Evolutionary conservation across 2,329 filamentous ascomycete genomes (phyloP).

Genomic region (Neocucurbitaria cava): DNA sequence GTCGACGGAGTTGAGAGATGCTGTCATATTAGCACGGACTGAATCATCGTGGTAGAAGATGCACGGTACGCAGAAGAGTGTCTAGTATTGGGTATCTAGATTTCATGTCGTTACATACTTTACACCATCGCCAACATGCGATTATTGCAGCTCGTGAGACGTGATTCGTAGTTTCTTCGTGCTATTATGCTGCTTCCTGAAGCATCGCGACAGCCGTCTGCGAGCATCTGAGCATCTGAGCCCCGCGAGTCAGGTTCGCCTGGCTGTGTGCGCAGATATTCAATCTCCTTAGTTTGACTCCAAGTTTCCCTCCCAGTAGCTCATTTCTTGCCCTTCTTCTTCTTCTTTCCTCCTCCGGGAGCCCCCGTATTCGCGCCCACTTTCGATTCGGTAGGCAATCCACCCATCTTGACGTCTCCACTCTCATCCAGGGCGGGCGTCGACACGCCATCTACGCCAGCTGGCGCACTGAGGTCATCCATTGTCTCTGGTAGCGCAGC

Average conservation of each 20-base stretch:
- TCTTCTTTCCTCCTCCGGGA: slow-evolving; percentile 51
- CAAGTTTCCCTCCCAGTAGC: not conserved
- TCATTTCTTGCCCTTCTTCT: slow-evolving; percentile 61
- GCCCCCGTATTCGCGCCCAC: slow-evolving; percentile 41
- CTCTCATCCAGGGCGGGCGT: slow-evolving; percentile 43
- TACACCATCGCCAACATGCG: not conserved
- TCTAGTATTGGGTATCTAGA: not conserved
- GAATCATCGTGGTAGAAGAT: not conserved
- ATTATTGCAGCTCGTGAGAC: not conserved
- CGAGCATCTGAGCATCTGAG: not conserved
- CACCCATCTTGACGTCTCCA: slow-evolving; percentile 39
- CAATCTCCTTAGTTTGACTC: not conserved
- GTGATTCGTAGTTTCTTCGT: not conserved
- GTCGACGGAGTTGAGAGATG: not conserved
- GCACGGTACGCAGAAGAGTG: not conserved
- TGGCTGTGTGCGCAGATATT: not conserved
- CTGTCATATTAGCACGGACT: not conserved
- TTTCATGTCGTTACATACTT: slow-evolving; percentile 4
- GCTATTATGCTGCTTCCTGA: not conserved
- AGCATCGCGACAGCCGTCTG: not conserved
- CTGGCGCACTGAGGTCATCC: slow-evolving; percentile 48
- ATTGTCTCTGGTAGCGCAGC: slow-evolving; percentile 55
- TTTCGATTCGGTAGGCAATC: slow-evolving; percentile 27
- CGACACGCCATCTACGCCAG: slow-evolving; percentile 33
- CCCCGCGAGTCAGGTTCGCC: not conserved